Evolutionary conservation across 768 basidiomycete genomes (phyloP).

Genomic region (Neoboletus brunneissimus): DNA sequence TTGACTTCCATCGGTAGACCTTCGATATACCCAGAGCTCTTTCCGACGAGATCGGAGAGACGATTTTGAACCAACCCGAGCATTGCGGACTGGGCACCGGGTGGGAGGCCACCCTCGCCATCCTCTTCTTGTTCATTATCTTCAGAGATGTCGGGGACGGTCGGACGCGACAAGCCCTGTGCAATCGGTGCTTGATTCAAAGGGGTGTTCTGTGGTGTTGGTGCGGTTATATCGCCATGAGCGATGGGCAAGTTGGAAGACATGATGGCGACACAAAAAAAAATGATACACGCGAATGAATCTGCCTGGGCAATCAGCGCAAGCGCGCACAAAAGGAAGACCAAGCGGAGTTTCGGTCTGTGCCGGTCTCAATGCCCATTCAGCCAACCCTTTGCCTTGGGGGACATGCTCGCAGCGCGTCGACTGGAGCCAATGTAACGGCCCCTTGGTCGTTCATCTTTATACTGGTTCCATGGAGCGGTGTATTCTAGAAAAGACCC

Average conservation of each 20-base stretch:
- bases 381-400: neutral
- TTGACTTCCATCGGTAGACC: slow-evolving; percentile 77
- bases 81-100: slow-evolving; percentile 60
- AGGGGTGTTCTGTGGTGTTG: slow-evolving; percentile 93
- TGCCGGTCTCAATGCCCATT: slow-evolving; percentile 19
- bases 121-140: slow-evolving; percentile 71
- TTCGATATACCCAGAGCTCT: slow-evolving; percentile 95
- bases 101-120: slow-evolving; percentile 43
- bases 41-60: slow-evolving; percentile 81
- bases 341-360: slow-evolving; percentile 37
- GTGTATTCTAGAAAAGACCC: neutral
- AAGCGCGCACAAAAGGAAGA: slow-evolving; percentile 21
- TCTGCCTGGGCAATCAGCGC: slow-evolving; percentile 24
- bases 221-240: slow-evolving; percentile 66
- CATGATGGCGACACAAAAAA: slow-evolving; percentile 44
- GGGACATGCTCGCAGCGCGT: neutral
- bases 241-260: slow-evolving; percentile 67
- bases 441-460: neutral
- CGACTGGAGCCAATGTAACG: no score
- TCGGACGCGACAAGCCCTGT: slow-evolving; percentile 76
- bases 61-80: slow-evolving; percentile 85
- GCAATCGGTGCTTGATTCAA: slow-evolving; percentile 79
- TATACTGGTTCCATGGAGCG: neutral
- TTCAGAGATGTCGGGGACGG: slow-evolving; percentile 85
- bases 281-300: slow-evolving; percentile 20